Evolutionary conservation across 2,329 filamentous ascomycete species (phyloP).

Genomic region (Venturia asperata): DNA sequence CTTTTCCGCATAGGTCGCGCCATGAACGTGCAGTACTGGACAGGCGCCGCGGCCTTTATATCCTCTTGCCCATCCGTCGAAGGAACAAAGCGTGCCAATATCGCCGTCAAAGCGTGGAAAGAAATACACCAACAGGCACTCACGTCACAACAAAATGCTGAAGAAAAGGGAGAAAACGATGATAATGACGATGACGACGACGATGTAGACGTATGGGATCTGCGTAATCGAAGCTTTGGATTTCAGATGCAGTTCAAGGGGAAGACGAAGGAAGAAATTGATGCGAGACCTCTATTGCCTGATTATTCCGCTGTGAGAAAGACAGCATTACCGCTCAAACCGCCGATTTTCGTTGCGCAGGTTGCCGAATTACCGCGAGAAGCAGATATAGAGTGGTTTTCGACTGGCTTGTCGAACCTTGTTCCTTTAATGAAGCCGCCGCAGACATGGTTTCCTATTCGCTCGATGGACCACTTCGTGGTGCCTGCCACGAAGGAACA

Average conservation of each 20-base stretch:
- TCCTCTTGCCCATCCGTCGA: conserved; percentile 19
- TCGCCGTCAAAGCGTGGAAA: conserved; percentile 42
- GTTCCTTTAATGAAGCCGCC: background rate
- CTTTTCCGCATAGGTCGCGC: conserved; percentile 74
- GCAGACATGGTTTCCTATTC: background rate
- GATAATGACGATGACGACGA: conserved; percentile 31
- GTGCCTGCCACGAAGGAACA: background rate
- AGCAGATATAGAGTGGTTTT: conserved; percentile 74
- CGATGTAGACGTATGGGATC: conserved; percentile 60
- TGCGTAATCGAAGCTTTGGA: conserved; percentile 44
- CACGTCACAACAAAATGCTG: conserved; percentile 36
- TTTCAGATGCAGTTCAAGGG: conserved; percentile 12
- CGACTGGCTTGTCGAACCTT: background rate
- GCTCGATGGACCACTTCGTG: background rate
- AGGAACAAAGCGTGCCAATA: conserved; percentile 28
- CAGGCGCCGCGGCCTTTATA: conserved; percentile 68
- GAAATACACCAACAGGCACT: conserved; percentile 23
- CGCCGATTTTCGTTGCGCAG: conserved; percentile 68
- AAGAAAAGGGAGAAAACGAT: conserved; percentile 41
- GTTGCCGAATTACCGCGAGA: conserved; percentile 68
- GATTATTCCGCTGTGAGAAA: conserved; percentile 20
- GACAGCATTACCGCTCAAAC: conserved; percentile 27
- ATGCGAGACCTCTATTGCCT: conserved; percentile 38
- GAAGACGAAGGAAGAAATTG: conserved; percentile 25
- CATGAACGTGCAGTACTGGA: conserved; percentile 67